A percentile compares a stretch with the other conserved stretches of the same genome.
Conservation (phyloP, 768 basidiomycete species). For the Gloeostereum incarnatum region DNA sequence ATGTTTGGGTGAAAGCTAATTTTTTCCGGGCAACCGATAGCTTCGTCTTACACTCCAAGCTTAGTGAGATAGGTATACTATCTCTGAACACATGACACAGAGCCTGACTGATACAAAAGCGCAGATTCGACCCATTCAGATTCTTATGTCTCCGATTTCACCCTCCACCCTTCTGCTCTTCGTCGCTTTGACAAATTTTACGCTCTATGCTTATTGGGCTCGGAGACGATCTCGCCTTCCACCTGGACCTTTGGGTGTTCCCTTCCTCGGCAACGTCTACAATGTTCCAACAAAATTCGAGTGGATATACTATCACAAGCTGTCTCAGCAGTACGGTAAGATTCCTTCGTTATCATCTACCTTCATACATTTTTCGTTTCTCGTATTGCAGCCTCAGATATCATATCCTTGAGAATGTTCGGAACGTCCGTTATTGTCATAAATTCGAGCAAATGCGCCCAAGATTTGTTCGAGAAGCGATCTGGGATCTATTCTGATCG, state of each 20-base stretch:
- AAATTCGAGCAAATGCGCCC: constrained; percentile 19
- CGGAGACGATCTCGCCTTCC: constrained; percentile 1
- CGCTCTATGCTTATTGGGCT: too few species aligned
- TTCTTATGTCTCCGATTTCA: too few species aligned
- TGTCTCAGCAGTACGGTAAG: not conserved
- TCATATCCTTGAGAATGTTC: constrained; percentile 18
- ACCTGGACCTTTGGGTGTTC: constrained; percentile 6
- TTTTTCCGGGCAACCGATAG: too few species aligned
- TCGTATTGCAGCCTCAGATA: constrained; percentile 2
- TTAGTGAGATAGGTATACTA: too few species aligned
- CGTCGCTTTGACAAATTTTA: too few species aligned
- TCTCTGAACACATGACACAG: too few species aligned
- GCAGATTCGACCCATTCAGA: too few species aligned
- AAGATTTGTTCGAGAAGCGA: constrained; percentile 24
- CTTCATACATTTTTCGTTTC: too few species aligned
- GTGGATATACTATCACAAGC: constrained; percentile 1
- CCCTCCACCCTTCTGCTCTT: too few species aligned
- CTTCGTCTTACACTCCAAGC: too few species aligned
- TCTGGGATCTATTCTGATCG: constrained; percentile 26
- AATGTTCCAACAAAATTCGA: constrained; percentile 1
- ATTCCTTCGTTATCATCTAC: not conserved
- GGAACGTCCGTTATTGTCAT: constrained; percentile 23
- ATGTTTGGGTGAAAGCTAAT: too few species aligned
- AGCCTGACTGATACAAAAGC: too few species aligned
- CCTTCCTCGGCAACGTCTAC: constrained; percentile 6